Evolutionary conservation across 1,139 yeast species (phyloP).

Genomic region (Kluyveromyces marxianus): DNA sequence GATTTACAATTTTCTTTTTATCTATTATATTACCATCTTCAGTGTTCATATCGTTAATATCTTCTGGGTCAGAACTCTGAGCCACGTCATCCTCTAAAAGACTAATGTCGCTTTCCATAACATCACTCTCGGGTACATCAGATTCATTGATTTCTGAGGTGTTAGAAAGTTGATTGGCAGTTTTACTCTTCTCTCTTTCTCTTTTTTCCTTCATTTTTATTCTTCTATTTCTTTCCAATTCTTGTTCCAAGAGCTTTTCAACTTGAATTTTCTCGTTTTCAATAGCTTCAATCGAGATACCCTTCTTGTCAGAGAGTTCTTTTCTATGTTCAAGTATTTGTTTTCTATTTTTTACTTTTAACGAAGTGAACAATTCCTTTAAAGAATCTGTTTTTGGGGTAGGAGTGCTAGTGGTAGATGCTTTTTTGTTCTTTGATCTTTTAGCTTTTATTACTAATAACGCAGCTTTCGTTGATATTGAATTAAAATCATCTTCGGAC

Average conservation of each 20-base stretch:
- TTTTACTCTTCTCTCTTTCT: constrained; percentile 26
- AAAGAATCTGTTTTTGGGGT: constrained; percentile 11
- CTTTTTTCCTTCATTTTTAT: constrained; percentile 44
- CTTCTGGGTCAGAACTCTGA: constrained; percentile 14
- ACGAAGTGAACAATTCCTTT: constrained; percentile 21
- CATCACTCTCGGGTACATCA: constrained; percentile 29
- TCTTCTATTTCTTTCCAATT: constrained; percentile 46
- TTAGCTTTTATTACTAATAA: constrained; percentile 32
- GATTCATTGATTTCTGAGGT: constrained; percentile 2
- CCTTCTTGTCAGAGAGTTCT: constrained; percentile 22
- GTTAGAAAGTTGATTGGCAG: constrained; percentile 10
- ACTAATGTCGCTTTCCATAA: constrained; percentile 23
- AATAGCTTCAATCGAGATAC: constrained; percentile 24
- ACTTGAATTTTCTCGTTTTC: constrained; percentile 31
- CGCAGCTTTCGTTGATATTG: constrained; percentile 29
- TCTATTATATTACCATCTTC: constrained; percentile 11
- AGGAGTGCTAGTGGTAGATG: constrained; percentile 9
- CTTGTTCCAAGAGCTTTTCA: constrained; percentile 53
- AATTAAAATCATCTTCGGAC: constrained; percentile 5
- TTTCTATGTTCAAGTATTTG: constrained; percentile 29
- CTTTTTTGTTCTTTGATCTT: constrained; percentile 10
- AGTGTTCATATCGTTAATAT: constrained; percentile 9
- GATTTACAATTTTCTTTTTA: constrained; percentile 8
- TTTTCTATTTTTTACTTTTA: constrained; percentile 28
- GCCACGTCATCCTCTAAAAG: constrained; percentile 18